Conservation (phyloP, 2,329 filamentous ascomycete species). For the Trichoderma citrinoviride region DNA sequence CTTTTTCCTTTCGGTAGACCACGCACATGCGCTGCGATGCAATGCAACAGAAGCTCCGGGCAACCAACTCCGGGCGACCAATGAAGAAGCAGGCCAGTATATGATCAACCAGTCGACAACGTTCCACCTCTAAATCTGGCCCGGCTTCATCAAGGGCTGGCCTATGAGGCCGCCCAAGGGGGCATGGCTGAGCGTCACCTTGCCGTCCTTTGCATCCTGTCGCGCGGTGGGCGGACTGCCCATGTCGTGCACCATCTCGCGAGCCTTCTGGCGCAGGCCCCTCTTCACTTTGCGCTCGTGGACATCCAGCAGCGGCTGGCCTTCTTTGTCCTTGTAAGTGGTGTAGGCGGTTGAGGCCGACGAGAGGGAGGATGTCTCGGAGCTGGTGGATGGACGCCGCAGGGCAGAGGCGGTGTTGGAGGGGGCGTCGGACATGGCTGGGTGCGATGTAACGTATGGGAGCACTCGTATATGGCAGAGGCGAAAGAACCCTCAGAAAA, state of each 20-base stretch:
- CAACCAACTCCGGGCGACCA: background rate
- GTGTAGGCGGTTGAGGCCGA: conserved; percentile 34
- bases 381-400: conserved; percentile 30
- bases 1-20: background rate
- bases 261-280: conserved; percentile 35
- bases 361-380: conserved; percentile 33
- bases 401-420: conserved; percentile 20
- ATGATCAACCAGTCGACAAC: background rate
- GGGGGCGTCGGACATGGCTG: conserved; percentile 5
- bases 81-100: background rate
- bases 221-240: conserved; percentile 34
- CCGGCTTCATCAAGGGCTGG: conserved; percentile 28
- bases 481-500: background rate
- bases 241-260: conserved; percentile 36
- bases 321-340: conserved; percentile 29
- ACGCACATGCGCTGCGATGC: background rate
- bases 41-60: background rate
- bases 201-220: conserved; percentile 36
- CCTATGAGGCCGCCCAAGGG: conserved; percentile 30
- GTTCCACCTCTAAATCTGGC: conserved; percentile 21
- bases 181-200: conserved; percentile 30
- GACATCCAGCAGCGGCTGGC: background rate
- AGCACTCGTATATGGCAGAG: background rate
- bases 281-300: conserved; percentile 24
- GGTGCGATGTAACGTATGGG: background rate